Percentiles rank a stretch among this genome's conserved stretches.
These are phyloP conservation scores for Penstemon barbatus DNA, from an alignment of 257 asterid species.

Conservation along the genomic window DNA sequence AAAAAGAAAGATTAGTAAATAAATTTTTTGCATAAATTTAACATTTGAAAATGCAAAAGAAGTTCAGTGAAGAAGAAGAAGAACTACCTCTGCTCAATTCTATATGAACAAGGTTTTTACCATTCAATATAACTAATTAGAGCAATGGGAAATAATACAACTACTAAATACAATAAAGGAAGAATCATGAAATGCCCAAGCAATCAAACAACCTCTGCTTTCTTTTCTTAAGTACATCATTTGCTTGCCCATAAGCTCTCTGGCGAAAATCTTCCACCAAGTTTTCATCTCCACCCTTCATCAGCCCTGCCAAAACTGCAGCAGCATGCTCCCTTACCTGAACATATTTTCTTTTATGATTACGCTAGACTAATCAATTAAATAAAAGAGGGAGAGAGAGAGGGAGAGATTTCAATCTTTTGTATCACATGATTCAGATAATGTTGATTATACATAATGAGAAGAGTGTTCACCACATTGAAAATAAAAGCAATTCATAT, in stretches of 20 bases:
- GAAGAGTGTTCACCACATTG: background rate
- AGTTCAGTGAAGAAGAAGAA: background rate
- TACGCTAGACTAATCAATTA: slow-evolving; percentile 21
- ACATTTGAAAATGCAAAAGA: background rate
- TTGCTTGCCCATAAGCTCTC: slow-evolving; percentile 86
- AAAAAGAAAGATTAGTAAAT: background rate
- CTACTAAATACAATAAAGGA: background rate
- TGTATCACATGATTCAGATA: background rate
- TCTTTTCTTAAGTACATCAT: slow-evolving; percentile 58
- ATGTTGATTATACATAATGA: background rate
- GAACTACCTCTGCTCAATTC: slow-evolving; percentile 3
- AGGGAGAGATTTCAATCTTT: background rate
- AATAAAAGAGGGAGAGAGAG: background rate
- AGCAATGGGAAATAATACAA: background rate
- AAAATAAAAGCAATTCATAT: slow-evolving; percentile 9
- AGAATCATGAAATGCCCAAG: slow-evolving; percentile 21
- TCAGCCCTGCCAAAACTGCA: slow-evolving; percentile 95
- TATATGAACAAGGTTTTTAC: background rate
- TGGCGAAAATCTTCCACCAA: slow-evolving; percentile 73
- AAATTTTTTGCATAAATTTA: background rate
- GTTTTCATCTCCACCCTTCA: slow-evolving; percentile 85
- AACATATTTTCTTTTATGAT: slow-evolving; percentile 19
- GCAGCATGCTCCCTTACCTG: slow-evolving; percentile 99
- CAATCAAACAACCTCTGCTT: slow-evolving; percentile 54
- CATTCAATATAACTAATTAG: slow-evolving; percentile 15